Evolutionary conservation across 1,139 yeast species (phyloP).

Genomic region (Debaryomyces fabryi): DNA sequence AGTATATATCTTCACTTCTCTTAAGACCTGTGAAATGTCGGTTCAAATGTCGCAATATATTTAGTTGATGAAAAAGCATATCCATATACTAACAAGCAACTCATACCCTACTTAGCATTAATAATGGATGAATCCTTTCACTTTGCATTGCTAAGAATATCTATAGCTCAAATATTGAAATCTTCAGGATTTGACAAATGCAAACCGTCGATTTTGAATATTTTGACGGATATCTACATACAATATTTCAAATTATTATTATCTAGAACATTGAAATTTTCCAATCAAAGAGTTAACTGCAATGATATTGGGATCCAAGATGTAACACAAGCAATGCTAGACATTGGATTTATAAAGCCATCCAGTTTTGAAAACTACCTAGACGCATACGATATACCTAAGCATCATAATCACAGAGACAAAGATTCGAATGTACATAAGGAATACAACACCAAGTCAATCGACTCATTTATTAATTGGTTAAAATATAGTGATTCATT

Average conservation of each 20-base stretch:
- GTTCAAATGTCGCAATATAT: not conserved
- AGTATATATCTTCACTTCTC: not conserved
- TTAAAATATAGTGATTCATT: constrained; percentile 32
- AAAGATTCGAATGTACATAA: constrained; percentile 12
- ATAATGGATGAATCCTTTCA: constrained; percentile 47
- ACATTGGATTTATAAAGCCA: constrained; percentile 57
- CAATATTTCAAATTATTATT: constrained; percentile 55
- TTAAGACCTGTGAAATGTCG: constrained; percentile 1
- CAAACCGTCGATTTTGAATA: constrained; percentile 61
- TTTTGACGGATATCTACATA: constrained; percentile 63
- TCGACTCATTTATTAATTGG: constrained; percentile 45
- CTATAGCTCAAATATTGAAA: constrained; percentile 67
- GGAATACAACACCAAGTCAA: constrained; percentile 40
- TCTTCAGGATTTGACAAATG: constrained; percentile 76
- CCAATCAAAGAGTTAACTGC: constrained; percentile 16
- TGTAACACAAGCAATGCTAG: constrained; percentile 60
- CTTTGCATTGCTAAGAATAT: constrained; percentile 61
- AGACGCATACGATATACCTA: constrained; percentile 21
- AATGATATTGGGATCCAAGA: constrained; percentile 53
- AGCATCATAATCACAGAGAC: constrained; percentile 9
- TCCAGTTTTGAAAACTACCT: constrained; percentile 17
- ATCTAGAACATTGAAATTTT: constrained; percentile 36
- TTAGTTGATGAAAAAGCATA: not conserved
- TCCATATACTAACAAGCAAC: not conserved
- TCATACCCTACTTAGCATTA: not conserved